Evolutionary conservation across 495 filamentous ascomycete genomes (phyloP).

Genomic region (Apiosordaria backusii): DNA sequence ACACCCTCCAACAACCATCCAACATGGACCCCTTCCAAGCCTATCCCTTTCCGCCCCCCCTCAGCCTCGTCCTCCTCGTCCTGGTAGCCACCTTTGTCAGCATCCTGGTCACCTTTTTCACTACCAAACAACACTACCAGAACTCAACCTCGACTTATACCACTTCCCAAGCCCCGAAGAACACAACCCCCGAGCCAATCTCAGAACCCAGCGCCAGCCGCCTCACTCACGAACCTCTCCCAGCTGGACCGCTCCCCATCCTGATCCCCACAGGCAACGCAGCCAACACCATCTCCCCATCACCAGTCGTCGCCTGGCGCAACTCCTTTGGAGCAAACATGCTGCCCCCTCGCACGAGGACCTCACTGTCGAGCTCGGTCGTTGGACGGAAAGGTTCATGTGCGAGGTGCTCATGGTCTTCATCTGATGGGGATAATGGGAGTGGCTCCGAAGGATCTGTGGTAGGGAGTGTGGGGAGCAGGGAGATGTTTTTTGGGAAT

Average conservation of each 20-base stretch:
- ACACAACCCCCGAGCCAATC: not conserved
- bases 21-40: not conserved
- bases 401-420: not conserved
- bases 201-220: too few species aligned
- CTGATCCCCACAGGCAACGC: not conserved
- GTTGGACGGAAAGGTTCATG: not conserved
- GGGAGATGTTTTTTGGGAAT: not conserved
- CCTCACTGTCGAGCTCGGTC: conserved; percentile 8
- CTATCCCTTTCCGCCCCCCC: not conserved
- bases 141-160: not conserved
- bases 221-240: not conserved
- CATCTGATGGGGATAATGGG: not conserved
- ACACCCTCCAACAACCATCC: not conserved
- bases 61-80: not conserved
- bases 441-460: not conserved
- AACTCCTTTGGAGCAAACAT: not conserved
- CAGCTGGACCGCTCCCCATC: not conserved
- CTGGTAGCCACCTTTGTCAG: not conserved
- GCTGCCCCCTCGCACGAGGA: not conserved
- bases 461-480: not conserved
- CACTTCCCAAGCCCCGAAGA: not conserved
- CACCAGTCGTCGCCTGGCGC: not conserved
- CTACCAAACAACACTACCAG: not conserved
- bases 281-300: not conserved
- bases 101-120: not conserved